These are phyloP conservation scores for Leonotis leonurus DNA, from an alignment of 257 asterid genomes.

Conservation along the genomic window DNA sequence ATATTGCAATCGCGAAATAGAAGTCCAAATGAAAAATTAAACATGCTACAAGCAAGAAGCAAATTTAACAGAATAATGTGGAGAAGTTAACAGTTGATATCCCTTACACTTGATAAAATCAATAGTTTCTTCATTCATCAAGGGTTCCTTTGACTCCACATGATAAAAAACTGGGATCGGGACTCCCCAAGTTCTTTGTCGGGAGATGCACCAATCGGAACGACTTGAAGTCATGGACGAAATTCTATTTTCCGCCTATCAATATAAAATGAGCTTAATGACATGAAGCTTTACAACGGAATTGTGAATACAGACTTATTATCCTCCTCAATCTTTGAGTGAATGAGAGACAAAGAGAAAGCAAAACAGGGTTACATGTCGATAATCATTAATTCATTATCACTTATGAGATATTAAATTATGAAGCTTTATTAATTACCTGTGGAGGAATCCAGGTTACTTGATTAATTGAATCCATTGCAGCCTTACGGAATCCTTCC, in stretches of 20 bases:
- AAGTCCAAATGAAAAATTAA: constrained; percentile 11
- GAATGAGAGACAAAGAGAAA: constrained; percentile 8
- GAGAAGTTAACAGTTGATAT: constrained; percentile 9
- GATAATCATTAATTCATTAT: neutral
- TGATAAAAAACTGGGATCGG: constrained; percentile 98
- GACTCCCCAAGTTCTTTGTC: constrained; percentile 99
- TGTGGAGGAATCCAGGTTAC: constrained; percentile 87
- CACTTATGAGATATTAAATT: neutral
- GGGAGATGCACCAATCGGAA: constrained; percentile 97
- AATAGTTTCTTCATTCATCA: constrained; percentile 82
- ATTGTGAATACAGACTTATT: neutral
- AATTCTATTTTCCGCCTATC: constrained; percentile 83
- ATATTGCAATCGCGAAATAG: neutral
- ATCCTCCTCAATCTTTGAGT: too few relatives aligned
- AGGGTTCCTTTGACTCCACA: constrained; percentile 71
- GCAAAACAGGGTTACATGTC: neutral
- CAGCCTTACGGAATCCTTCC: constrained; percentile 89
- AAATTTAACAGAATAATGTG: neutral
- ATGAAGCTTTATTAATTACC: constrained; percentile 36
- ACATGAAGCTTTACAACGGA: neutral
- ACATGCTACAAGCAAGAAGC: neutral
- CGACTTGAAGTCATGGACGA: constrained; percentile 92
- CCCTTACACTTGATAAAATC: constrained; percentile 74
- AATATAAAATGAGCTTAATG: constrained; percentile 11
- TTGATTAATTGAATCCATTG: constrained; percentile 74